These are phyloP conservation scores for Graphilbum sp. DNA, from an alignment of 2,329 filamentous ascomycete genomes.

Conservation along the genomic window DNA sequence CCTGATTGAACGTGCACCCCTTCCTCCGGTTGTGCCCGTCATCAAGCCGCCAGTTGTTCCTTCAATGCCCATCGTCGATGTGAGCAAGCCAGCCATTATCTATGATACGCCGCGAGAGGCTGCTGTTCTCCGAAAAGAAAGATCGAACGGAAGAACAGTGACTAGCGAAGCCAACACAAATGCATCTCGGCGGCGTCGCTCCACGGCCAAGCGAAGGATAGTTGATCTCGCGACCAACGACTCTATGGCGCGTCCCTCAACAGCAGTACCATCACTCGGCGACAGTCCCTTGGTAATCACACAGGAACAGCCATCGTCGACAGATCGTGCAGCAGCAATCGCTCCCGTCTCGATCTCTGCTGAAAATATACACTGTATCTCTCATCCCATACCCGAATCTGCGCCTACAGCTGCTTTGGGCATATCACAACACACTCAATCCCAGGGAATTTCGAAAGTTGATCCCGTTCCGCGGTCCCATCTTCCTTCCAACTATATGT, in stretches of 20 bases:
- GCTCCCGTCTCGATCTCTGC: too few species aligned
- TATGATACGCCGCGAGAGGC: conserved; percentile 34
- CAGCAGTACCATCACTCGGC: background rate
- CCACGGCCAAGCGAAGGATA: conserved; percentile 41
- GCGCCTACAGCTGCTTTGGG: too few species aligned
- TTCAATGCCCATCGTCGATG: conserved; percentile 45
- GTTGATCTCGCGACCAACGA: conserved; percentile 46
- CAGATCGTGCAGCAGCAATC: background rate
- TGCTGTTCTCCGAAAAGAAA: conserved; percentile 41
- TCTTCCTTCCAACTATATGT: conserved; percentile 16
- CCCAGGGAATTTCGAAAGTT: too few species aligned
- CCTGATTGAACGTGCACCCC: conserved; percentile 64
- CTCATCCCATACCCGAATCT: too few species aligned
- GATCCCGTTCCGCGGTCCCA: conserved; percentile 5
- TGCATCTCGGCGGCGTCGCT: conserved; percentile 42
- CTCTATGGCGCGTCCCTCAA: background rate
- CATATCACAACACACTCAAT: too few species aligned
- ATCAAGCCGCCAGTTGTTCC: conserved; percentile 47
- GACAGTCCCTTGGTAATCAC: background rate
- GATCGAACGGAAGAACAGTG: conserved; percentile 32
- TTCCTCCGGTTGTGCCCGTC: conserved; percentile 61
- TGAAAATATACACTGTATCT: too few species aligned
- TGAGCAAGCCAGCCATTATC: conserved; percentile 50
- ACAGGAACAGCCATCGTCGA: background rate
- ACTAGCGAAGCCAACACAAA: conserved; percentile 41